A percentile compares a stretch with the other conserved stretches of the same genome.
Conservation (phyloP, 1,284 basidiomycete species). For the Heterobasidion occidentale region DNA sequence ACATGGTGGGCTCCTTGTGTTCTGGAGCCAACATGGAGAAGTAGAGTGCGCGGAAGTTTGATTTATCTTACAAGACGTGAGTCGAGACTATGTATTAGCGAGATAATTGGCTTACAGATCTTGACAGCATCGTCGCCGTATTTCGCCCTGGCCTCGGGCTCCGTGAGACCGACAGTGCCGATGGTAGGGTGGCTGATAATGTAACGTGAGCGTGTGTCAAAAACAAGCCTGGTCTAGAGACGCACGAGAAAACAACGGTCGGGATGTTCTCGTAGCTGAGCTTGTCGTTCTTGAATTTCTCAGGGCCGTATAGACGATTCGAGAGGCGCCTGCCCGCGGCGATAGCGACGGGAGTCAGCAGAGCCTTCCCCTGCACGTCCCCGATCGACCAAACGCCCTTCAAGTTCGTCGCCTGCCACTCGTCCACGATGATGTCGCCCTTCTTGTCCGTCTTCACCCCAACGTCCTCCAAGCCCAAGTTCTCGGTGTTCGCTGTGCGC, state of each 20-base stretch:
- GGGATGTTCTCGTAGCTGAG: slow-evolving; percentile 90
- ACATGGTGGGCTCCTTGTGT: slow-evolving; percentile 89
- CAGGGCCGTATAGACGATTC: slow-evolving; percentile 87
- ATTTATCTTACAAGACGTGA: slow-evolving; percentile 45
- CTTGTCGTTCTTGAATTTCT: slow-evolving; percentile 82
- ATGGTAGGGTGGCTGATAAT: slow-evolving; percentile 77
- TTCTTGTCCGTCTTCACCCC: slow-evolving; percentile 74
- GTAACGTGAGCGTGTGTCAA: slow-evolving; percentile 3
- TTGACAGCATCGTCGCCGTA: slow-evolving; percentile 79
- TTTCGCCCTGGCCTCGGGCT: slow-evolving; percentile 82
- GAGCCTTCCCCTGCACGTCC: slow-evolving; percentile 87
- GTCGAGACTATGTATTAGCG: neutral
- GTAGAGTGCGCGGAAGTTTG: slow-evolving; percentile 78
- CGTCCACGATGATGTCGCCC: slow-evolving; percentile 84
- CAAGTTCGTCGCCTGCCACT: slow-evolving; percentile 83
- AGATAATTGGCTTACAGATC: slow-evolving; percentile 62
- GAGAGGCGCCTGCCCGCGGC: slow-evolving; percentile 87
- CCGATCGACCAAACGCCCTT: slow-evolving; percentile 79
- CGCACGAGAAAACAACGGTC: slow-evolving; percentile 90
- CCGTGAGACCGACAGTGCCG: slow-evolving; percentile 88
- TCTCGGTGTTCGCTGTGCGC: slow-evolving; percentile 73
- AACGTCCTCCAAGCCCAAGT: slow-evolving; percentile 71
- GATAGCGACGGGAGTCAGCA: slow-evolving; percentile 97
- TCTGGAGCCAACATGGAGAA: slow-evolving; percentile 82
- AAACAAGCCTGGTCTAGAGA: slow-evolving; percentile 11